These are phyloP conservation scores for Exophiala spinifera DNA, from an alignment of 2,329 filamentous ascomycete genomes.

Conservation along the genomic window DNA sequence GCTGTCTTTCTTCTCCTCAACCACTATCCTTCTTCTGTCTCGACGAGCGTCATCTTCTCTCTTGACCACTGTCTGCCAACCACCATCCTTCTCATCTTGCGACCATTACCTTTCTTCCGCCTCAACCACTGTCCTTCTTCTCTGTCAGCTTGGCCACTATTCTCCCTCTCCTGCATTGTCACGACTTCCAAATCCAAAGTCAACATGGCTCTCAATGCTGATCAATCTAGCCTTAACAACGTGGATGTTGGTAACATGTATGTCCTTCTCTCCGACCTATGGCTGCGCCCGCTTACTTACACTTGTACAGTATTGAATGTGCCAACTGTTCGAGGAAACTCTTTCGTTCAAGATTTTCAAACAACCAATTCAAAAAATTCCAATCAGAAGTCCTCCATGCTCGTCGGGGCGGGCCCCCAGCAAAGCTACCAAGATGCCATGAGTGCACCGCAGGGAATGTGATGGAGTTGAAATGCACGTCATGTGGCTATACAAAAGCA, in stretches of 20 bases:
- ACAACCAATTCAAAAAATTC: slow-evolving; percentile 44
- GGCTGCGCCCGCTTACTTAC: slow-evolving; percentile 1
- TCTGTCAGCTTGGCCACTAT: too few species aligned
- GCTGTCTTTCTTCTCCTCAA: background rate
- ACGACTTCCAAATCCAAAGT: background rate
- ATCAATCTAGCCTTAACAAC: slow-evolving; percentile 12
- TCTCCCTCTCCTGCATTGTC: too few species aligned
- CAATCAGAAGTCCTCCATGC: slow-evolving; percentile 8
- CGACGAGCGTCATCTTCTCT: too few species aligned
- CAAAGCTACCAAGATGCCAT: slow-evolving; percentile 40
- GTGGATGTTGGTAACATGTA: slow-evolving; percentile 15
- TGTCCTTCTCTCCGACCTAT: background rate
- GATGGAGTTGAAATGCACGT: slow-evolving; percentile 48
- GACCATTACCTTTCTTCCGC: background rate
- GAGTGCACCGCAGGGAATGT: slow-evolving; percentile 43
- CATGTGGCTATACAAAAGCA: slow-evolving; percentile 47
- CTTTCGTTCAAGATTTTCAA: slow-evolving; percentile 41
- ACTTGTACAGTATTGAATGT: slow-evolving; percentile 44
- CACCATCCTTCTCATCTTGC: too few species aligned
- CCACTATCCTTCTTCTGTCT: too few species aligned
- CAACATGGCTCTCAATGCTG: background rate
- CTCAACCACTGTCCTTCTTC: background rate
- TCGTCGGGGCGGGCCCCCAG: slow-evolving; percentile 20
- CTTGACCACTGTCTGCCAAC: too few species aligned
- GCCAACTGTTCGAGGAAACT: slow-evolving; percentile 45